phyloP scores from a whole-genome alignment of 768 basidiomycete species.

The Tylopilus felleus region DNA sequence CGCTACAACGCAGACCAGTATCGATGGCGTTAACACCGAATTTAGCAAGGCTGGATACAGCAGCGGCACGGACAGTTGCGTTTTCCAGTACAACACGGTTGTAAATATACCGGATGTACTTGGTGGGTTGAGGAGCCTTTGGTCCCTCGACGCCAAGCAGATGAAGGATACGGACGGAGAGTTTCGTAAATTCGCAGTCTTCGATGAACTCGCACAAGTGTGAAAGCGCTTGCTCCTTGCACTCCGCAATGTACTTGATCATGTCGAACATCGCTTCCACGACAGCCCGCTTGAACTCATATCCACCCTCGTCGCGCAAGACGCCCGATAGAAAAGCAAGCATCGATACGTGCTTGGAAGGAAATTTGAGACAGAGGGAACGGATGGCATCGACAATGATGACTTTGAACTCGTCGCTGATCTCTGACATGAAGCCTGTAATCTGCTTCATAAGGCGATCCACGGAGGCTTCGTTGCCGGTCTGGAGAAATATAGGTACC shows the following conservation, averaged over 20 bases:
- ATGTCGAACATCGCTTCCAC: constrained; percentile 99
- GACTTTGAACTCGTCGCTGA: constrained; percentile 99
- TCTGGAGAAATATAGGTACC: constrained; percentile 47
- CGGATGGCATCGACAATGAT: constrained; percentile 99
- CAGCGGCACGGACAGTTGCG: constrained; percentile 94
- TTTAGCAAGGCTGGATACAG: constrained; percentile 92
- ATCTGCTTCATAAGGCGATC: constrained; percentile 99
- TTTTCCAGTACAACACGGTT: constrained; percentile 99
- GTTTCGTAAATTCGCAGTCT: constrained; percentile 99
- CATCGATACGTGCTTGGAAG: constrained; percentile 94
- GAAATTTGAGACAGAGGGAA: constrained; percentile 98
- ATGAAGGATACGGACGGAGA: constrained; percentile 95
- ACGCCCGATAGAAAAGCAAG: constrained; percentile 95
- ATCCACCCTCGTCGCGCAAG: constrained; percentile 96
- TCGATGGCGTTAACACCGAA: constrained; percentile 92
- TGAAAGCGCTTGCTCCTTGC: constrained; percentile 95
- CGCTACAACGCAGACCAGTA: constrained; percentile 72
- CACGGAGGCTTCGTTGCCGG: constrained; percentile 97
- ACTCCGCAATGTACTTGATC: constrained; percentile 96
- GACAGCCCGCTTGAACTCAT: constrained; percentile 98
- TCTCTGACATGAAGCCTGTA: constrained; percentile 97
- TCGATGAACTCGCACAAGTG: constrained; percentile 99
- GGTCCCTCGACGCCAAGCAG: constrained; percentile 95
- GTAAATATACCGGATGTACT: constrained; percentile 99
- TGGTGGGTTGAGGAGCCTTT: constrained; percentile 92